Conservation (phyloP, 2,329 filamentous ascomycete species). For the Pseudopithomyces chartarum region DNA sequence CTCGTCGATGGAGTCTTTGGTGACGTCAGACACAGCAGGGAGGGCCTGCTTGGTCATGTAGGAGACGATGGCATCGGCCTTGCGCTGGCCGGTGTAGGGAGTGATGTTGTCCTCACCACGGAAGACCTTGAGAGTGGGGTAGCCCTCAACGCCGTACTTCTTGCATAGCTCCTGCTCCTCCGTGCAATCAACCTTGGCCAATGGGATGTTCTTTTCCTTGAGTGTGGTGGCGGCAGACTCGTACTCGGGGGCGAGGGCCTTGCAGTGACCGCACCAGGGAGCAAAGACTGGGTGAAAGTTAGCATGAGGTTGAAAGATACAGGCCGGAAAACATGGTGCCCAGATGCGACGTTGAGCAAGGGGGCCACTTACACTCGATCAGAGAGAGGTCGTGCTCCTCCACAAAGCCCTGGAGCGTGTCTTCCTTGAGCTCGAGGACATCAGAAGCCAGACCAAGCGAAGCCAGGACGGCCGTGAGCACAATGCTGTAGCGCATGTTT, state of each 20-base stretch:
- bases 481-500: slow-evolving; percentile 42
- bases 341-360: background rate
- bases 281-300: slow-evolving; percentile 73
- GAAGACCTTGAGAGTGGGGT: slow-evolving; percentile 99
- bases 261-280: slow-evolving; percentile 98
- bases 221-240: slow-evolving; percentile 82
- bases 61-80: slow-evolving; percentile 75
- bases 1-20: slow-evolving; percentile 82
- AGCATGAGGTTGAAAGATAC: slow-evolving; percentile 29
- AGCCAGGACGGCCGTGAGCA: slow-evolving; percentile 52
- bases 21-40: slow-evolving; percentile 84
- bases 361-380: slow-evolving; percentile 75
- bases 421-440: slow-evolving; percentile 81
- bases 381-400: slow-evolving; percentile 86
- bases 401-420: slow-evolving; percentile 86
- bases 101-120: slow-evolving; percentile 80
- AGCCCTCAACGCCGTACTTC: slow-evolving; percentile 89
- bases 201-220: slow-evolving; percentile 85
- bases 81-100: slow-evolving; percentile 87
- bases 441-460: slow-evolving; percentile 74
- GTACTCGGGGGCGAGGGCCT: slow-evolving; percentile 92
- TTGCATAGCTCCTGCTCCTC: slow-evolving; percentile 92
- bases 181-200: slow-evolving; percentile 93
- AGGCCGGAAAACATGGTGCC: background rate
- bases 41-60: slow-evolving; percentile 99